Percentiles rank a stretch among this genome's conserved stretches.
These are phyloP conservation scores for Auriculariales sp. DNA, from an alignment of 768 basidiomycete species.

Conservation along the genomic window DNA sequence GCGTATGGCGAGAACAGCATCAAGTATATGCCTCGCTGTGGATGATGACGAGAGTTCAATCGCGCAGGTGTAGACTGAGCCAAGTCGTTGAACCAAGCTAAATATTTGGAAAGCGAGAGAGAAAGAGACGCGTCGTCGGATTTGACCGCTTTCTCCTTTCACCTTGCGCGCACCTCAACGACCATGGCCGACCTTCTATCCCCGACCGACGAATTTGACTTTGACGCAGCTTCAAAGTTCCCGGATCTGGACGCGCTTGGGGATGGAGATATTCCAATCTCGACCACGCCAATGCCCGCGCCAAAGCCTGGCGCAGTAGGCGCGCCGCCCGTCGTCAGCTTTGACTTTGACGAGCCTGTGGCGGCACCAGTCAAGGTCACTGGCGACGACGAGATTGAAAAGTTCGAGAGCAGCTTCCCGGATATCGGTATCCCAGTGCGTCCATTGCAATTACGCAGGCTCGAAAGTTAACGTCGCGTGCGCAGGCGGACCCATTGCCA, in stretches of 20 bases:
- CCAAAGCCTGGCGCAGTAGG: conserved; percentile 10
- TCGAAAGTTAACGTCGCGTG: background rate
- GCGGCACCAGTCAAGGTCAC: conserved; percentile 61
- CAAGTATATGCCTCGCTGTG: too few species aligned
- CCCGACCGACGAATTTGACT: conserved; percentile 51
- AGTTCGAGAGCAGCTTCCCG: conserved; percentile 77
- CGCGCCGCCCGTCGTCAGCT: conserved; percentile 25
- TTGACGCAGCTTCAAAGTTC: conserved; percentile 66
- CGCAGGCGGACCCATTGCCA: conserved; percentile 19
- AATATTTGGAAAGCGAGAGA: too few species aligned
- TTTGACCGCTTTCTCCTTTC: too few species aligned
- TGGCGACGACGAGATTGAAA: conserved; percentile 71
- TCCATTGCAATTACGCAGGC: background rate
- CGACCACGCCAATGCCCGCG: conserved; percentile 21
- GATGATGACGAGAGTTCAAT: too few species aligned
- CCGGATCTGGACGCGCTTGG: conserved; percentile 68
- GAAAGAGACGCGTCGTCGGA: too few species aligned
- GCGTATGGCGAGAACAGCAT: too few species aligned
- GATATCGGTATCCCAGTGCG: conserved; percentile 35
- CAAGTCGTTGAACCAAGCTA: too few species aligned
- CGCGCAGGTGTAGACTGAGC: too few species aligned
- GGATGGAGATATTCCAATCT: conserved; percentile 42
- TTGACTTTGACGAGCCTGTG: conserved; percentile 43
- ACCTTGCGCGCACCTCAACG: too few species aligned
- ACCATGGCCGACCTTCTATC: background rate